These are phyloP conservation scores for Wolfiporia cocos DNA, from an alignment of 1,284 basidiomycete genomes.

Conservation along the genomic window DNA sequence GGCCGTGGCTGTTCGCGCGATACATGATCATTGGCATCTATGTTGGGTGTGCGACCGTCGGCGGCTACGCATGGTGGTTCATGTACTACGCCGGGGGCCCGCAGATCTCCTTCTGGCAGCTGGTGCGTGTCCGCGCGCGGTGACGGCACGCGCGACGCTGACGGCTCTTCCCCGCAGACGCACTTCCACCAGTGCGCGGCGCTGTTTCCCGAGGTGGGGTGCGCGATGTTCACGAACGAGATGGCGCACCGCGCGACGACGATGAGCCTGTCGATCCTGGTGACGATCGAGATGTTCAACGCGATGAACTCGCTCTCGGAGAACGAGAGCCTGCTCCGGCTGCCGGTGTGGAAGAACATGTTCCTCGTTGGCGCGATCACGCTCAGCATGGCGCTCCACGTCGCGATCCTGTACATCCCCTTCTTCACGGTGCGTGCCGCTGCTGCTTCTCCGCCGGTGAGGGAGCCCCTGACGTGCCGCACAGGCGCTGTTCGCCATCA, in stretches of 20 bases:
- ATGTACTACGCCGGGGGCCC: constrained; percentile 86
- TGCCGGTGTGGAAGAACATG: constrained; percentile 92
- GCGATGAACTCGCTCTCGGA: constrained; percentile 99
- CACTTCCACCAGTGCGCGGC: constrained; percentile 89
- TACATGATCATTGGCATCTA: constrained; percentile 93
- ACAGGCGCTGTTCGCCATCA: constrained; percentile 86
- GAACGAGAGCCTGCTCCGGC: constrained; percentile 85
- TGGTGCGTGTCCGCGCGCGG: constrained; percentile 63
- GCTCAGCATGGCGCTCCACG: constrained; percentile 88
- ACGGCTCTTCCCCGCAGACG: too few relatives aligned
- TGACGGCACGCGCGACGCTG: too few relatives aligned
- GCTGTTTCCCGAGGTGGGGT: constrained; percentile 85
- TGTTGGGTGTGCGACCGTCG: constrained; percentile 93
- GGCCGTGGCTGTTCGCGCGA: constrained; percentile 92
- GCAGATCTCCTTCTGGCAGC: constrained; percentile 88
- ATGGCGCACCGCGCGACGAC: constrained; percentile 89
- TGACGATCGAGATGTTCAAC: constrained; percentile 98
- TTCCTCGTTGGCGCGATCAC: constrained; percentile 87
- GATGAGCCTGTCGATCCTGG: constrained; percentile 91
- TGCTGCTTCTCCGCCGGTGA: constrained; percentile 1
- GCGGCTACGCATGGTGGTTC: constrained; percentile 99
- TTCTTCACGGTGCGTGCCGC: constrained; percentile 75
- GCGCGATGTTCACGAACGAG: constrained; percentile 87
- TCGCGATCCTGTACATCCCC: constrained; percentile 93
- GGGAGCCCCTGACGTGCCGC: neutral